These are phyloP conservation scores for Tolypocladium tundrense DNA, from an alignment of 2,329 filamentous ascomycete species.

Conservation along the genomic window DNA sequence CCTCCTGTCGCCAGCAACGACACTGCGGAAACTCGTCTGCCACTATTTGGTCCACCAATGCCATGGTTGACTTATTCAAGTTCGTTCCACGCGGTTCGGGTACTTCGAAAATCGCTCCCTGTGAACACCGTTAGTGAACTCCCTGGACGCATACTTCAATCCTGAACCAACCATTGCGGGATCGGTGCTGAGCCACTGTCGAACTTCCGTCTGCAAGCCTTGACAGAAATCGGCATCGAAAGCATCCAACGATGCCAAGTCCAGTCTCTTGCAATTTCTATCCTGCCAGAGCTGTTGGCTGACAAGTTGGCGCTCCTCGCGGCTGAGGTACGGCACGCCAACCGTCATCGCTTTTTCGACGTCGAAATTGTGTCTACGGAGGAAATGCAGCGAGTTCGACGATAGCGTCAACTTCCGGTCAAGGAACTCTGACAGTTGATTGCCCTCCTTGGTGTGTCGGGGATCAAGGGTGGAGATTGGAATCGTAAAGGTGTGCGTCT, in stretches of 20 bases:
- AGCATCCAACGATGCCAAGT: too few relatives aligned
- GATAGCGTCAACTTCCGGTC: constrained; percentile 18
- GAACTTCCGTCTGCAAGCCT: background rate
- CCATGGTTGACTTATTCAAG: background rate
- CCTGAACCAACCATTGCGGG: background rate
- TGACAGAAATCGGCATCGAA: background rate
- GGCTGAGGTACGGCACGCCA: constrained; percentile 22
- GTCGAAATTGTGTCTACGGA: constrained; percentile 15
- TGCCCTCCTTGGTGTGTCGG: background rate
- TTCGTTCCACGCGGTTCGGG: background rate
- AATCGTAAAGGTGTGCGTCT: constrained; percentile 20
- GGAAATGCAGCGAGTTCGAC: constrained; percentile 16
- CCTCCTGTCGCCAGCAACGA: constrained; percentile 6
- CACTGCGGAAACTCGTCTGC: background rate
- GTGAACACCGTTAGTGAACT: too few relatives aligned
- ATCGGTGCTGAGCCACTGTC: background rate
- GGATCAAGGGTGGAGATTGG: background rate
- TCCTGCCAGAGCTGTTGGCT: background rate
- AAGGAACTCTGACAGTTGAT: constrained; percentile 9
- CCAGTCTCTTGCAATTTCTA: too few relatives aligned
- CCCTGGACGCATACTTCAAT: too few relatives aligned
- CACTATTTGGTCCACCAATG: background rate
- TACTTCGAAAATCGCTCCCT: background rate
- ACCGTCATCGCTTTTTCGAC: constrained; percentile 12
- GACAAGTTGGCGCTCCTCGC: background rate